Base-by-base conservation (phyloP, 2,329 filamentous ascomycete genomes). In the Epichloe aotearoae region DNA sequence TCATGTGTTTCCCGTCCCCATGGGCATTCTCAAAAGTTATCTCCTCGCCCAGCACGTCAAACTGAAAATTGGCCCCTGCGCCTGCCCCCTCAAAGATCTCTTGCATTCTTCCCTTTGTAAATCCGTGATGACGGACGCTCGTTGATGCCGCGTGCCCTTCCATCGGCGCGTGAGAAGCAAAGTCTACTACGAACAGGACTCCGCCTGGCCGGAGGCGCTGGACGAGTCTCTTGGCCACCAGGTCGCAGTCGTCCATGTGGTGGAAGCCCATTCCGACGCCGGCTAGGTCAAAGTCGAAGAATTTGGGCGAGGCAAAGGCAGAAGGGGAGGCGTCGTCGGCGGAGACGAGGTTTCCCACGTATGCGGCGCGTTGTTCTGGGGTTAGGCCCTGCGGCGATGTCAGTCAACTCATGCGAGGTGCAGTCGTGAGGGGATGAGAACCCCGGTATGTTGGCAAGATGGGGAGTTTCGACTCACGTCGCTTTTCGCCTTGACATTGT, bases 211-310 rank as follows among this genome's bases (percentile, higher is more conserved):
- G 76, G 52, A 90, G 68, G 10, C 84, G 75, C 60, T 78, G 71
- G 4, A 73, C 77, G 37, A 90, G 67, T 46, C 76, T 71, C 54
- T 68, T 67, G 5, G 83, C 74, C 0, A 81, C 79, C 33, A 82
- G 66, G 2, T 69, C 70, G 4, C 83, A 79, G 58, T 88, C 73
- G 53, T 79, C 76, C 50, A 87, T 83, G 62, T 87, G 83, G 63
- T 85, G 82, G 55, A 83, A 76, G 1, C 78, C 81, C 42, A 80
- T 65, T 36, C 80, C 80, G 17, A 86, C 76, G 41, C 74, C 75
- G 5, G 77, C 77, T 37, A 84, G 61, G 63, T 91, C 85, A 61
- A 91, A 88, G 61, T 79, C 72, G 62, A 73, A 77, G 69, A 85
- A 88, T 34, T 80, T 74, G 10, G 76, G 68, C 46, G 73, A 75